Evolutionary conservation across 2,329 filamentous ascomycete species (phyloP).

Genomic region (Fusarium subglutinans): DNA sequence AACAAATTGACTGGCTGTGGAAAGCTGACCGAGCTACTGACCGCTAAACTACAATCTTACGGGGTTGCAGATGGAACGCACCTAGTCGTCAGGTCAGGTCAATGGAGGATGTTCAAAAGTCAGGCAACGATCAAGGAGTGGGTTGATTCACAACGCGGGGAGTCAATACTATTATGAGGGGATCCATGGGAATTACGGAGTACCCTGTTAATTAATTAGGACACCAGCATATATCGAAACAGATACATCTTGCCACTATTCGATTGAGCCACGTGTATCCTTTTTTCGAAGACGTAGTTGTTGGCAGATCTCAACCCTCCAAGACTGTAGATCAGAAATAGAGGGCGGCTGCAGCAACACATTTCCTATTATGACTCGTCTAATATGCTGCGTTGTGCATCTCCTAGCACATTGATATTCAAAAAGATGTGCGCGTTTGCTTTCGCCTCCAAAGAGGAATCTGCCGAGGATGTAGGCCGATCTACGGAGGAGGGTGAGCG

Average conservation of each 20-base stretch:
- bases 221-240: background rate
- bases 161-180: background rate
- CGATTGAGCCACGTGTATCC: background rate
- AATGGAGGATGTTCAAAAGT: slow-evolving; percentile 12
- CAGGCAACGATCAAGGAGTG: slow-evolving; percentile 30
- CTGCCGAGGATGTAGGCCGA: slow-evolving; percentile 29
- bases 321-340: slow-evolving; percentile 31
- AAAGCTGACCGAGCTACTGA: slow-evolving; percentile 5
- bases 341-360: slow-evolving; percentile 24
- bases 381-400: background rate
- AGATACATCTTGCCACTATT: slow-evolving; percentile 17
- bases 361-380: slow-evolving; percentile 5
- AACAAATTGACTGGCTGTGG: slow-evolving; percentile 20
- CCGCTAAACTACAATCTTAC: slow-evolving; percentile 16
- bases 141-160: slow-evolving; percentile 28
- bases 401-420: slow-evolving; percentile 1
- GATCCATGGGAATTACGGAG: slow-evolving; percentile 16
- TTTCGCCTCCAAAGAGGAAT: slow-evolving; percentile 28
- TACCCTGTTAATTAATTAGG: slow-evolving; percentile 4
- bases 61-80: background rate
- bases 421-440: slow-evolving; percentile 28
- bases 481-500: slow-evolving; percentile 30
- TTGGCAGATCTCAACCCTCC: slow-evolving; percentile 32
- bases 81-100: slow-evolving; percentile 22
- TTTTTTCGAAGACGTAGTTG: slow-evolving; percentile 8